Evolutionary conservation across 2,329 filamentous ascomycete species (phyloP).

Genomic region (Fusarium xyrophilum): DNA sequence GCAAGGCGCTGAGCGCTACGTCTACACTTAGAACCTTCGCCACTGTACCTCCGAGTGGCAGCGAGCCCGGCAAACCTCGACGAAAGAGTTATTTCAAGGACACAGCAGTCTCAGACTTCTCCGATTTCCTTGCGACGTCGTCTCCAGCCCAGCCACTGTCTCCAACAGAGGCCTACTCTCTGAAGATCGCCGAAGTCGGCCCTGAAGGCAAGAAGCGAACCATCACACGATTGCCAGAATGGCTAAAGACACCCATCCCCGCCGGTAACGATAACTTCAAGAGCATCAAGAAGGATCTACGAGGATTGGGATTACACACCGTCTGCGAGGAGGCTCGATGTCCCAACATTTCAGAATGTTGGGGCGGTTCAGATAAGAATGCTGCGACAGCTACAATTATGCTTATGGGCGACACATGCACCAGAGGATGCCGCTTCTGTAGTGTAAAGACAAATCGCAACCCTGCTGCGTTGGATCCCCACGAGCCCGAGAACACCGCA

Average conservation of each 20-base stretch:
- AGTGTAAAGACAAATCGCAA: slow-evolving; percentile 86
- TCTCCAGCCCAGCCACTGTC: slow-evolving; percentile 53
- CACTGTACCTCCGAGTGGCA: slow-evolving; percentile 52
- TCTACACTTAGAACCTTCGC: slow-evolving; percentile 52
- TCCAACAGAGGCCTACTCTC: slow-evolving; percentile 62
- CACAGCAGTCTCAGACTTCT: slow-evolving; percentile 62
- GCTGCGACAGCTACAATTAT: slow-evolving; percentile 98
- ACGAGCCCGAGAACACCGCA: slow-evolving; percentile 96
- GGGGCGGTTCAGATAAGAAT: slow-evolving; percentile 88
- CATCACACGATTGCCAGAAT: slow-evolving; percentile 80
- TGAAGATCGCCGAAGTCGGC: slow-evolving; percentile 69
- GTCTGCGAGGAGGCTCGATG: slow-evolving; percentile 98
- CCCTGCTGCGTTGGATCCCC: slow-evolving; percentile 83
- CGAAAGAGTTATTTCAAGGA: slow-evolving; percentile 66
- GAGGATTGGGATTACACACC: slow-evolving; percentile 88
- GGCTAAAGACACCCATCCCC: slow-evolving; percentile 96
- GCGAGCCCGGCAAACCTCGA: slow-evolving; percentile 39
- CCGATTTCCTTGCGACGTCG: slow-evolving; percentile 61
- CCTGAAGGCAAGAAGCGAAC: slow-evolving; percentile 68
- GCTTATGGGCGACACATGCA: slow-evolving; percentile 99
- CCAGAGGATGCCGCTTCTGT: slow-evolving; percentile 94
- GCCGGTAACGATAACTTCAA: slow-evolving; percentile 83
- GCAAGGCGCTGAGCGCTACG: slow-evolving; percentile 49
- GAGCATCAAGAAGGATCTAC: slow-evolving; percentile 91
- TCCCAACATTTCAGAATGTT: slow-evolving; percentile 97